Evolutionary conservation across 345 rosid species (phyloP).

Genomic region (Hevea brasiliensis): DNA sequence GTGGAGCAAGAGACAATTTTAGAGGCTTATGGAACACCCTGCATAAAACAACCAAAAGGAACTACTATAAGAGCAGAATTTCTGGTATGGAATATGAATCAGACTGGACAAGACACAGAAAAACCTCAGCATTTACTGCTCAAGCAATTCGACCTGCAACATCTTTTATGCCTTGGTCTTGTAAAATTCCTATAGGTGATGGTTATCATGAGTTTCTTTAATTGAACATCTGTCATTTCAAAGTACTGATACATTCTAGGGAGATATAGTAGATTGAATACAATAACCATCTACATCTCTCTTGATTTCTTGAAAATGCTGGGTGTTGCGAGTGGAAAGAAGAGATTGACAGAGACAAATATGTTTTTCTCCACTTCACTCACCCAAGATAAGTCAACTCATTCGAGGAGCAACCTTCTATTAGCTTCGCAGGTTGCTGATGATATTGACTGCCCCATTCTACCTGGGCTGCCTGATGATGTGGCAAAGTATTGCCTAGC

Average conservation of each 20-base stretch:
- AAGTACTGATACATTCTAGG: constrained; percentile 31
- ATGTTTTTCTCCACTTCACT: constrained; percentile 35
- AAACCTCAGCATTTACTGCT: constrained; percentile 50
- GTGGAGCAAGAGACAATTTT: constrained; percentile 37
- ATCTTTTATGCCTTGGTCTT: constrained; percentile 72
- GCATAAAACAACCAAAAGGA: constrained; percentile 23
- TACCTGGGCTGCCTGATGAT: constrained; percentile 91
- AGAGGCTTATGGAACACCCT: constrained; percentile 33
- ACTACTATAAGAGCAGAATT: constrained; percentile 28
- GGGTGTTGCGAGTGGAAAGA: constrained; percentile 50
- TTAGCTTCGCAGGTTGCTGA: constrained; percentile 34
- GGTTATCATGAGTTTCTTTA: constrained; percentile 73
- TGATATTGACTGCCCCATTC: constrained; percentile 44
- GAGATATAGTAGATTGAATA: constrained; percentile 24
- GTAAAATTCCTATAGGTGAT: constrained; percentile 82
- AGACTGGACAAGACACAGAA: constrained; percentile 49
- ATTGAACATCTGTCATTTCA: constrained; percentile 22
- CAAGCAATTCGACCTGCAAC: constrained; percentile 63
- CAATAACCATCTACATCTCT: constrained; percentile 28
- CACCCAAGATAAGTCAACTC: constrained; percentile 22
- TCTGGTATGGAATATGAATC: constrained; percentile 83
- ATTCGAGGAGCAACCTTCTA: constrained; percentile 37
- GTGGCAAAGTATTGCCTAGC: constrained; percentile 82
- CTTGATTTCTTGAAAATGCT: constrained; percentile 40
- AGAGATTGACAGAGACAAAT: constrained; percentile 27